These are phyloP conservation scores for Ophiostoma australiae DNA, from an alignment of 2,329 filamentous ascomycete species.

Conservation along the genomic window DNA sequence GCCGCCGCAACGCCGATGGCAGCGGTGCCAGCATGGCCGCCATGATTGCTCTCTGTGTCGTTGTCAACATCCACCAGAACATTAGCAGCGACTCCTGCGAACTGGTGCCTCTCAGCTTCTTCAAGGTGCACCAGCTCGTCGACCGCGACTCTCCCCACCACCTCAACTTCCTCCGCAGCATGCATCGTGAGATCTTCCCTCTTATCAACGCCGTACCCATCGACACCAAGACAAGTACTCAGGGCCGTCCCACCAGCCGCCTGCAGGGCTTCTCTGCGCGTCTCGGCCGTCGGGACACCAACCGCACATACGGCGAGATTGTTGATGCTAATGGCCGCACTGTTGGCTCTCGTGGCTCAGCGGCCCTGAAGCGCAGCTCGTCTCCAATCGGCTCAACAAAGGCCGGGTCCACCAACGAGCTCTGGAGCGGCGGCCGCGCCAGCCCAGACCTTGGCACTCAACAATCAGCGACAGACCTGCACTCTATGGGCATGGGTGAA, in stretches of 20 bases:
- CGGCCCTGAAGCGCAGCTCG: slow-evolving; percentile 13
- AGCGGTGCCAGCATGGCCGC: slow-evolving; percentile 22
- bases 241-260: not conserved
- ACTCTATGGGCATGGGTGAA: not conserved
- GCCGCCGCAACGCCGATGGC: slow-evolving; percentile 27
- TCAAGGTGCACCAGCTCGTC: slow-evolving; percentile 37
- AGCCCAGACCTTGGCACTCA: slow-evolving; percentile 19
- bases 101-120: slow-evolving; percentile 49
- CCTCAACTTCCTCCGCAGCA: slow-evolving; percentile 21
- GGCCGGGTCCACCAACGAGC: slow-evolving; percentile 23
- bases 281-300: slow-evolving; percentile 14
- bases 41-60: slow-evolving; percentile 44
- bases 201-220: slow-evolving; percentile 20
- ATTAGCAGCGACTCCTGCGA: slow-evolving; percentile 41
- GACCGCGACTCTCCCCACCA: slow-evolving; percentile 23
- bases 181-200: slow-evolving; percentile 24
- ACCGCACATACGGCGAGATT: not conserved
- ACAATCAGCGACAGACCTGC: slow-evolving; percentile 9
- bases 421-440: slow-evolving; percentile 18
- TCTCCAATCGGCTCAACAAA: slow-evolving; percentile 18
- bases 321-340: not conserved
- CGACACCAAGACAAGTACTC: not conserved
- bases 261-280: slow-evolving; percentile 14
- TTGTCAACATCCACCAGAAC: slow-evolving; percentile 46
- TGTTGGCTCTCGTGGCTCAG: not conserved